phyloP scores from a whole-genome alignment of 306 rosid species.

The Aeschynomene evenia region DNA sequence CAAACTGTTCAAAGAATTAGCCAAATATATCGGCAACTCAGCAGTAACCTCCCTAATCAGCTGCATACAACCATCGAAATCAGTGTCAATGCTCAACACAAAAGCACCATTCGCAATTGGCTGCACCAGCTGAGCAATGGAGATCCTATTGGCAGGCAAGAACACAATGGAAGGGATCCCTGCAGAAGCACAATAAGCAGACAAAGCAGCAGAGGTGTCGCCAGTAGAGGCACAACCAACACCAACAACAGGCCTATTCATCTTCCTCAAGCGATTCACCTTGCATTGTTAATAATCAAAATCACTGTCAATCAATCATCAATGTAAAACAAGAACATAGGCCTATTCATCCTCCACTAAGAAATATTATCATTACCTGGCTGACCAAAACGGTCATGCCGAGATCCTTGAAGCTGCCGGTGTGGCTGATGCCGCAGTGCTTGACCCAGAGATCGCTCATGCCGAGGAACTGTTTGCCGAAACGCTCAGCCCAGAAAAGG shows the following conservation, averaged over 20 bases:
- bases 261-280: conserved; percentile 66
- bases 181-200: conserved; percentile 73
- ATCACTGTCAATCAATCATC: neutral
- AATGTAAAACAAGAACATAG: neutral
- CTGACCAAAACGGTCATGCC: conserved; percentile 90
- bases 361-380: no score
- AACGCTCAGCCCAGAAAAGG: conserved; percentile 90
- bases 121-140: conserved; percentile 76
- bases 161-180: conserved; percentile 79
- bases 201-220: conserved; percentile 75
- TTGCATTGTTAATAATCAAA: conserved; percentile 17
- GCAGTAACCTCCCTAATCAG: conserved; percentile 74
- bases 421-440: conserved; percentile 87
- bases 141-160: conserved; percentile 64
- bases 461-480: conserved; percentile 63
- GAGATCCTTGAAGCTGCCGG: conserved; percentile 78
- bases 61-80: conserved; percentile 87
- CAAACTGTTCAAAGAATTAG: conserved; percentile 69
- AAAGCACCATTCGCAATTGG: conserved; percentile 86
- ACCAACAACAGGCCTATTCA: conserved; percentile 70
- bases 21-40: conserved; percentile 69
- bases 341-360: no score
- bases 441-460: conserved; percentile 89
- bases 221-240: conserved; percentile 90
- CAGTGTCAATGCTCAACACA: conserved; percentile 76